Conservation (phyloP, 164 flowering plant species). For the Tetrastigma voinierianum region DNA sequence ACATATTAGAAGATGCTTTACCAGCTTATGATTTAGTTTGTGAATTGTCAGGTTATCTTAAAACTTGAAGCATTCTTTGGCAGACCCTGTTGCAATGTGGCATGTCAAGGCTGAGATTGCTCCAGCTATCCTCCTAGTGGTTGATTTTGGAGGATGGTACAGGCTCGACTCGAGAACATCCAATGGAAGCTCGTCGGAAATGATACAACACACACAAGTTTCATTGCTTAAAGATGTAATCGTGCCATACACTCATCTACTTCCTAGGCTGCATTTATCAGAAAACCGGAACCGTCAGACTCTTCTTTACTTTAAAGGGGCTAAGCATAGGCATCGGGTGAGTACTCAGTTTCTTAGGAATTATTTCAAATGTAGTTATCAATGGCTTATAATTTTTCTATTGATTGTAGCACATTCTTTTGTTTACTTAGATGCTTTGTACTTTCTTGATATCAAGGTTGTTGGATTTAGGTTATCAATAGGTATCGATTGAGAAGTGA, state of each 20-base stretch:
- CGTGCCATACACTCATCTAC: conserved; percentile 90
- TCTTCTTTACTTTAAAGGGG: conserved; percentile 95
- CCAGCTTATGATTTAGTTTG: conserved; percentile 60
- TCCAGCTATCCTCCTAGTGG: conserved; percentile 81
- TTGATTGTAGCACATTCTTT: too few species aligned
- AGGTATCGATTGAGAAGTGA: too few species aligned
- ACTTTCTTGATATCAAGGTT: too few species aligned
- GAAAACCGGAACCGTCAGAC: conserved; percentile 58
- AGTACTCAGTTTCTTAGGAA: conserved; percentile 17
- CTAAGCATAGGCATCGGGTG: conserved; percentile 91
- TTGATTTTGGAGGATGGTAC: conserved; percentile 97
- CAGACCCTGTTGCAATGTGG: conserved; percentile 99
- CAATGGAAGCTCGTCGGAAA: conserved; percentile 49
- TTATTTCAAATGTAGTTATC: background rate
- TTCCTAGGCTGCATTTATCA: conserved; percentile 64
- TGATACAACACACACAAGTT: conserved; percentile 86
- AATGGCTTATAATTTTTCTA: background rate
- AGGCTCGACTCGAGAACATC: conserved; percentile 70
- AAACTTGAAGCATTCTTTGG: conserved; percentile 91
- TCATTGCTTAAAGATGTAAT: conserved; percentile 90
- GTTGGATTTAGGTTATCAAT: too few species aligned
- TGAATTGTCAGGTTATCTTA: conserved; percentile 84
- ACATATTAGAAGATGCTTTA: conserved; percentile 15
- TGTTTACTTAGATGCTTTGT: too few species aligned
- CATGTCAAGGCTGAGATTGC: conserved; percentile 85